Conservation (phyloP, 2,329 filamentous ascomycete genomes). For the Didymella pinodella region DNA sequence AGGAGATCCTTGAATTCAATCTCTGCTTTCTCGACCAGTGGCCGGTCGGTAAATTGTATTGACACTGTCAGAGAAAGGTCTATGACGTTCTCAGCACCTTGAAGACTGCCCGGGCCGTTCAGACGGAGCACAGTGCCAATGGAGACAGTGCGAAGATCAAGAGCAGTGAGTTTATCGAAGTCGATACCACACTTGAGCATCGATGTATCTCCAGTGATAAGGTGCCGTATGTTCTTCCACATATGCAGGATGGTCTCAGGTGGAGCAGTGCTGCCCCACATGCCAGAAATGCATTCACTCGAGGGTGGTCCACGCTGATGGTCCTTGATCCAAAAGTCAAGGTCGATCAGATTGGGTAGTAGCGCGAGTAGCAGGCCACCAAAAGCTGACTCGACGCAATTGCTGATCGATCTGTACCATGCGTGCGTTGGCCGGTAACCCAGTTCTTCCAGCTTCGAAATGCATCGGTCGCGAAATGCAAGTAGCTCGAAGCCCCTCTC, state of each 20-base stretch:
- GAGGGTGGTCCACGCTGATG: constrained; percentile 27
- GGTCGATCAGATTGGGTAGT: constrained; percentile 29
- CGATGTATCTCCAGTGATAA: constrained; percentile 27
- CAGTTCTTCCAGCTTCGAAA: constrained; percentile 21
- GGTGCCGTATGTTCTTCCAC: constrained; percentile 23
- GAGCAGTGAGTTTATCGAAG: constrained; percentile 24
- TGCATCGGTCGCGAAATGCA: constrained; percentile 22
- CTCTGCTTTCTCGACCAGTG: constrained; percentile 24
- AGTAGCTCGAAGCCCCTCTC: constrained; percentile 25
- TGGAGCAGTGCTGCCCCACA: constrained; percentile 27
- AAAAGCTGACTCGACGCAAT: constrained; percentile 37
- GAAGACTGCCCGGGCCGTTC: constrained; percentile 34
- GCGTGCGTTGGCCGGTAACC: constrained; percentile 22
- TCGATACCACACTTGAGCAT: constrained; percentile 28
- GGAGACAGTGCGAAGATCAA: constrained; percentile 27
- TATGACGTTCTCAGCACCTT: constrained; percentile 25
- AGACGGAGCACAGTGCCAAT: constrained; percentile 29
- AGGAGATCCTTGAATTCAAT: constrained; percentile 29
- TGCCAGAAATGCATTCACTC: constrained; percentile 31
- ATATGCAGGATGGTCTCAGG: constrained; percentile 16
- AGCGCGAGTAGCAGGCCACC: constrained; percentile 31
- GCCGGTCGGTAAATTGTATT: constrained; percentile 30
- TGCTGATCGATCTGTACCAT: constrained; percentile 30
- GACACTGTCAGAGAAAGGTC: constrained; percentile 27
- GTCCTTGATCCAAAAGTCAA: constrained; percentile 34